Conservation (phyloP, 352 stramenopile species). For the Globisporangium iwayamae region DNA sequence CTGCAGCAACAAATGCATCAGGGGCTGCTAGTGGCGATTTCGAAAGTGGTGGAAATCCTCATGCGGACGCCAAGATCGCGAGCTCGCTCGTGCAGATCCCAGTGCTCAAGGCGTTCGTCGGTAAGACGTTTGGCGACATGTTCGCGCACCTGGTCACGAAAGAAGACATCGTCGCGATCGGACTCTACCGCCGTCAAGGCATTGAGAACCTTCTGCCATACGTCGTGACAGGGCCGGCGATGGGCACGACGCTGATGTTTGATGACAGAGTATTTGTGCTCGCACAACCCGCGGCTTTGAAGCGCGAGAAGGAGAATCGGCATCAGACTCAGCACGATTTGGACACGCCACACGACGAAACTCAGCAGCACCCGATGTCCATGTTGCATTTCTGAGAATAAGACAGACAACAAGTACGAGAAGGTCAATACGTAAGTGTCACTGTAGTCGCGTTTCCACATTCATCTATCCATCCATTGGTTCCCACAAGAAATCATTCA, state of each 20-base stretch:
- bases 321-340: conserved; percentile 15
- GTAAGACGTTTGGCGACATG: conserved; percentile 47
- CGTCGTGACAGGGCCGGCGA: conserved; percentile 45
- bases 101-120: conserved; percentile 37
- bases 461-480: background rate
- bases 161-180: conserved; percentile 49
- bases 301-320: conserved; percentile 15
- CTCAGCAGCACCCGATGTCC: background rate
- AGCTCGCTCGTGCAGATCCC: conserved; percentile 57
- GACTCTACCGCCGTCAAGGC: conserved; percentile 41
- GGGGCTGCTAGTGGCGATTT: background rate
- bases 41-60: background rate
- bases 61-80: conserved; percentile 16
- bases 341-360: background rate
- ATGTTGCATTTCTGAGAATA: background rate
- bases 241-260: conserved; percentile 32
- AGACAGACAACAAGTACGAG: too few species aligned
- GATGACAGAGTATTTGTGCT: conserved; percentile 65
- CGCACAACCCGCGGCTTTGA: conserved; percentile 36
- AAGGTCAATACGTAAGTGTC: too few species aligned
- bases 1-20: background rate
- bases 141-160: conserved; percentile 42
- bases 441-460: background rate
- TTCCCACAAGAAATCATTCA: background rate
- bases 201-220: conserved; percentile 44